phyloP scores from a whole-genome alignment of 2,329 filamentous ascomycete species.

The Chaetomiaceae sp. region DNA sequence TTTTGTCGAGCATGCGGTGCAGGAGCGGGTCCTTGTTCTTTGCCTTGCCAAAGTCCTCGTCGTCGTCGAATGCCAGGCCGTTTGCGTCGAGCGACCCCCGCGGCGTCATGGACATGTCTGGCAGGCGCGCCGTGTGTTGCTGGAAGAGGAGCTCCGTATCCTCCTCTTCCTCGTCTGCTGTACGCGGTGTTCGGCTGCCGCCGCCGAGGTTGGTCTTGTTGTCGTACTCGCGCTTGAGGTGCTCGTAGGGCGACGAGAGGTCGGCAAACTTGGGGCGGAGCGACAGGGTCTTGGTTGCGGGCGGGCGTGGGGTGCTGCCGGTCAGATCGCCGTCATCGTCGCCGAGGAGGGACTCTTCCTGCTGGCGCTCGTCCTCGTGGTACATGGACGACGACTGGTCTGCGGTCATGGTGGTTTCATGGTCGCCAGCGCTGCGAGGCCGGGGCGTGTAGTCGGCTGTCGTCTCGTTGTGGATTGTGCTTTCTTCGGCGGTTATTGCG shows the following conservation, averaged over 20 bases:
- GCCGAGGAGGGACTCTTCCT: slow-evolving; percentile 64
- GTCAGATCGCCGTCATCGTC: slow-evolving; percentile 53
- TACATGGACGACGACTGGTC: slow-evolving; percentile 28
- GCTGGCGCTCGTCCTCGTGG: slow-evolving; percentile 24
- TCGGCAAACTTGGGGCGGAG: slow-evolving; percentile 52
- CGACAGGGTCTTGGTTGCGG: slow-evolving; percentile 44
- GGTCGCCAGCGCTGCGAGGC: slow-evolving; percentile 27
- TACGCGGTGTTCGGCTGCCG: slow-evolving; percentile 29
- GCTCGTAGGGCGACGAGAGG: slow-evolving; percentile 73
- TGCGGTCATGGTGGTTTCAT: slow-evolving; percentile 41
- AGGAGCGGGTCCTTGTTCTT: slow-evolving; percentile 69
- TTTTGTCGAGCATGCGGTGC: slow-evolving; percentile 91
- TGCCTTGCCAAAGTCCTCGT: slow-evolving; percentile 26
- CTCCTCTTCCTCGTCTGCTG: slow-evolving; percentile 32
- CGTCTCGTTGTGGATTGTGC: slow-evolving; percentile 52
- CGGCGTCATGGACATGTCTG: slow-evolving; percentile 61
- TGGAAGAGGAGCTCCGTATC: slow-evolving; percentile 46
- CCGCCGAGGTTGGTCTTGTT: slow-evolving; percentile 35
- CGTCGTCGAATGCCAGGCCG: slow-evolving; percentile 26
- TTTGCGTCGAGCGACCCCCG: slow-evolving; percentile 50
- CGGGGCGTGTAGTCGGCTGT: slow-evolving; percentile 36
- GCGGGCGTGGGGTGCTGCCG: slow-evolving; percentile 63
- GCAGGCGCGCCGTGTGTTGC: slow-evolving; percentile 50
- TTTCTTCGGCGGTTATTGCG: slow-evolving; percentile 44
- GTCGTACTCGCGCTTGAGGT: slow-evolving; percentile 61